Evolutionary conservation across 2,329 filamentous ascomycete species (phyloP).

Genomic region (Zopfia rhizophila): DNA sequence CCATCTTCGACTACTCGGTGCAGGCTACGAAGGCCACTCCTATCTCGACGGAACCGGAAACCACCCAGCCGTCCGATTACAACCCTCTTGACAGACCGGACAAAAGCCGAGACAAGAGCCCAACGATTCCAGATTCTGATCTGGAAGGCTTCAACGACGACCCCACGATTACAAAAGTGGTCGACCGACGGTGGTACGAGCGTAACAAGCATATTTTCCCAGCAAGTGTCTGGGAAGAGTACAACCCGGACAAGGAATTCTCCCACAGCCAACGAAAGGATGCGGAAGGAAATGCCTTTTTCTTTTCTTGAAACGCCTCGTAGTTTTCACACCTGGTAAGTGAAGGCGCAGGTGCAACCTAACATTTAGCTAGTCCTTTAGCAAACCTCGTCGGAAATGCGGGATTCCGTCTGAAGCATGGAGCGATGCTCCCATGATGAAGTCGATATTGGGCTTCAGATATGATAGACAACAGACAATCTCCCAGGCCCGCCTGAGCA

Average conservation of each 20-base stretch:
- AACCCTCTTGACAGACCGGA: constrained; percentile 54
- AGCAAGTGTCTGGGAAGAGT: constrained; percentile 94
- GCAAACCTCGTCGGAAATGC: no score
- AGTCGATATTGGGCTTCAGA: neutral
- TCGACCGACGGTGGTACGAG: constrained; percentile 97
- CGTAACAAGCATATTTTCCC: constrained; percentile 98
- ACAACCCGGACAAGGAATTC: constrained; percentile 90
- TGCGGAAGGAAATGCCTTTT: constrained; percentile 90
- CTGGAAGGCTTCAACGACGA: constrained; percentile 82
- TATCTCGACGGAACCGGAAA: constrained; percentile 22
- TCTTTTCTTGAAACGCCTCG: constrained; percentile 59
- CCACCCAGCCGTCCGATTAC: constrained; percentile 44
- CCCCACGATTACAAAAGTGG: constrained; percentile 86
- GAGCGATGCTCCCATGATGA: neutral
- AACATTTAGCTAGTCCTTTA: no score
- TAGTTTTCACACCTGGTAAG: neutral
- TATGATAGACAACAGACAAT: no score
- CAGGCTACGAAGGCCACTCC: constrained; percentile 58
- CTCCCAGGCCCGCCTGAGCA: no score
- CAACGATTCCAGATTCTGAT: constrained; percentile 57
- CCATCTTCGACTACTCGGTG: constrained; percentile 79
- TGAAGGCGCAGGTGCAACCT: neutral
- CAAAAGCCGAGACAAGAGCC: constrained; percentile 45
- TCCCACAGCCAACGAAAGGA: constrained; percentile 81
- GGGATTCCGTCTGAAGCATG: neutral